These are phyloP conservation scores for Beauveria asiatica DNA, from an alignment of 2,329 filamentous ascomycete genomes.

Conservation along the genomic window DNA sequence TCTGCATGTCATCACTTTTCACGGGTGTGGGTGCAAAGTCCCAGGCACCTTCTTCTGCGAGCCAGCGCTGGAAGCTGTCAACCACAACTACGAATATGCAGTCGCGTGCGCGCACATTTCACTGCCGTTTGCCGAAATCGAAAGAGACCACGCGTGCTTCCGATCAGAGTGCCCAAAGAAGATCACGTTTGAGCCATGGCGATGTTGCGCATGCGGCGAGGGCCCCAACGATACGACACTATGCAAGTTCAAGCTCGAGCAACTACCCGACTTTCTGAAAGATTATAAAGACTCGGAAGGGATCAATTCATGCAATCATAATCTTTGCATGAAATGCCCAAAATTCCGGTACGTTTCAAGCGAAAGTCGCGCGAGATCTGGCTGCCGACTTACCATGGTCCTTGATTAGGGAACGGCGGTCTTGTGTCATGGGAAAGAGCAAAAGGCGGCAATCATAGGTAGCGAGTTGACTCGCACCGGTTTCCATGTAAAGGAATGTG, in stretches of 20 bases:
- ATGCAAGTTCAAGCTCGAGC: not conserved
- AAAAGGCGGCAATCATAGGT: not conserved
- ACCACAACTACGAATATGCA: not conserved
- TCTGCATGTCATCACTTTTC: not conserved
- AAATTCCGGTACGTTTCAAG: not conserved
- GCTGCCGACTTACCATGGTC: not conserved
- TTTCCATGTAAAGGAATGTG: no score
- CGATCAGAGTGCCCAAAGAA: not conserved
- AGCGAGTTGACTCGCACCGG: no score
- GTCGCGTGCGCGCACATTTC: not conserved
- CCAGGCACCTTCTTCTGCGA: not conserved
- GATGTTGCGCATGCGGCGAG: not conserved
- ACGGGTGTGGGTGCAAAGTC: conserved; percentile 5
- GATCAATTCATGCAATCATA: not conserved
- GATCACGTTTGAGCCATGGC: not conserved
- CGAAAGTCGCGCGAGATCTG: no score
- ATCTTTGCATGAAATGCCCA: not conserved
- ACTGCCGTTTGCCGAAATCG: not conserved
- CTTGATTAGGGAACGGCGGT: not conserved
- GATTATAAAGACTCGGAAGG: not conserved
- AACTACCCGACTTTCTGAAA: not conserved
- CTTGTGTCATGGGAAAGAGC: not conserved
- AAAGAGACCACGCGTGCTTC: conserved; percentile 1
- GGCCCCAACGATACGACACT: not conserved
- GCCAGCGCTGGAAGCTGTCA: not conserved